Conservation (phyloP, 768 basidiomycete genomes). For the Phanerochaete carnosa region DNA sequence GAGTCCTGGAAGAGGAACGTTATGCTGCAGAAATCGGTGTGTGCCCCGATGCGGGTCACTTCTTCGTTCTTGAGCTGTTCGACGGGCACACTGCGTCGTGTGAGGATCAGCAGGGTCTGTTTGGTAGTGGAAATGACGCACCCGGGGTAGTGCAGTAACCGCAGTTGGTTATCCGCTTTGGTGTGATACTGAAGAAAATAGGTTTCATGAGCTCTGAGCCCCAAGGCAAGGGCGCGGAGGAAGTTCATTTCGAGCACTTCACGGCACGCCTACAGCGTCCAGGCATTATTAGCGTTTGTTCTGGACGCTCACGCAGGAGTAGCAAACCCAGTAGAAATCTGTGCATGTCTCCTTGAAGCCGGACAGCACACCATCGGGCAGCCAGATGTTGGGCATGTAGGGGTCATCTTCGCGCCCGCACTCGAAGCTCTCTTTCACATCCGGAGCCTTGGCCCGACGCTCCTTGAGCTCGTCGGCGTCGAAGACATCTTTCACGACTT, state of each 20-base stretch:
- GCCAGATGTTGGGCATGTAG: constrained; percentile 55
- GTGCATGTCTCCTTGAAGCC: constrained; percentile 51
- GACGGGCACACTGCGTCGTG: constrained; percentile 26
- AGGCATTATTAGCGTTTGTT: background rate
- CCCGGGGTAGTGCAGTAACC: constrained; percentile 54
- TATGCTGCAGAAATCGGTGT: constrained; percentile 54
- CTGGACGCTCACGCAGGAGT: background rate
- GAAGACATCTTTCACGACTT: constrained; percentile 30
- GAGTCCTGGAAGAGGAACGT: constrained; percentile 62
- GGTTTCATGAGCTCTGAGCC: constrained; percentile 41
- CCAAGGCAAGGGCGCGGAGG: constrained; percentile 46
- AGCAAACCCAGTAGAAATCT: constrained; percentile 42
- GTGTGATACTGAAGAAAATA: constrained; percentile 44
- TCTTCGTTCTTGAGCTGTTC: constrained; percentile 32
- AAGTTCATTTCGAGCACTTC: constrained; percentile 38
- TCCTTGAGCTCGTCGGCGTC: constrained; percentile 27
- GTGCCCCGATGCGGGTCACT: constrained; percentile 43
- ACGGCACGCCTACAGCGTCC: constrained; percentile 36
- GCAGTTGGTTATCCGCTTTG: constrained; percentile 48
- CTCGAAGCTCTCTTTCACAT: constrained; percentile 54
- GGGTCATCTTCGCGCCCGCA: constrained; percentile 44
- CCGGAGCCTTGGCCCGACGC: constrained; percentile 31
- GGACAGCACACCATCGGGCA: constrained; percentile 46
- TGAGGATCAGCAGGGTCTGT: background rate
- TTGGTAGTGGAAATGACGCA: background rate